phyloP scores from a whole-genome alignment of 2,329 filamentous ascomycete species.

The Colletotrichum filicis region DNA sequence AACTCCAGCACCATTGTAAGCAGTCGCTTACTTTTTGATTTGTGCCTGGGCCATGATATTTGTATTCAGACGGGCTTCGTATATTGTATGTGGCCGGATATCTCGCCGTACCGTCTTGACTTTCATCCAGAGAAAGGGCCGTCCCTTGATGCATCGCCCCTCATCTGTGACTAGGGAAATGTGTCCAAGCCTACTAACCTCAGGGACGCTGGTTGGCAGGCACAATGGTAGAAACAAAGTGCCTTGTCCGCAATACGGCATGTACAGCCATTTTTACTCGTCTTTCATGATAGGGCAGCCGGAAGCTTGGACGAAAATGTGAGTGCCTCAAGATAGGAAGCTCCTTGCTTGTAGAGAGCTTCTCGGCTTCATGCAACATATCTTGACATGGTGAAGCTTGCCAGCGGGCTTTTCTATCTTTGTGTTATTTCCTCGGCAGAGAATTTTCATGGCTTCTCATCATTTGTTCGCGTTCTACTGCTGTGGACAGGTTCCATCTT shows the following conservation, averaged over 20 bases:
- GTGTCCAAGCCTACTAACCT: background rate
- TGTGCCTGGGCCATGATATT: background rate
- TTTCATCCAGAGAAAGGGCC: background rate
- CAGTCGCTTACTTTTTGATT: background rate
- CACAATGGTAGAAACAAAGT: background rate
- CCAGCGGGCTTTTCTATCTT: background rate
- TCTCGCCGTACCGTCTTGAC: background rate
- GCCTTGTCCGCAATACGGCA: background rate
- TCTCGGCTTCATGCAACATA: constrained; percentile 3
- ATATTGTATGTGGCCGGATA: background rate
- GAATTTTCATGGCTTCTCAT: background rate
- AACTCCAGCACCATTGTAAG: background rate
- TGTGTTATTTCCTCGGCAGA: background rate
- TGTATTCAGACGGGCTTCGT: background rate
- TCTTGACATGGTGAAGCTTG: constrained; percentile 5
- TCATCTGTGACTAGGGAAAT: background rate
- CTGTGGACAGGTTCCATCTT: background rate
- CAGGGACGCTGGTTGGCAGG: background rate
- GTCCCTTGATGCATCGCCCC: background rate
- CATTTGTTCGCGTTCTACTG: background rate
- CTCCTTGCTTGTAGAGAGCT: background rate
- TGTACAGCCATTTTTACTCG: background rate
- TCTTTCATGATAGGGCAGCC: background rate
- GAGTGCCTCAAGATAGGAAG: background rate
- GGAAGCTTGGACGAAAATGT: background rate